Conservation (phyloP, 2,329 filamentous ascomycete species). For the Calonectria crousiana region DNA sequence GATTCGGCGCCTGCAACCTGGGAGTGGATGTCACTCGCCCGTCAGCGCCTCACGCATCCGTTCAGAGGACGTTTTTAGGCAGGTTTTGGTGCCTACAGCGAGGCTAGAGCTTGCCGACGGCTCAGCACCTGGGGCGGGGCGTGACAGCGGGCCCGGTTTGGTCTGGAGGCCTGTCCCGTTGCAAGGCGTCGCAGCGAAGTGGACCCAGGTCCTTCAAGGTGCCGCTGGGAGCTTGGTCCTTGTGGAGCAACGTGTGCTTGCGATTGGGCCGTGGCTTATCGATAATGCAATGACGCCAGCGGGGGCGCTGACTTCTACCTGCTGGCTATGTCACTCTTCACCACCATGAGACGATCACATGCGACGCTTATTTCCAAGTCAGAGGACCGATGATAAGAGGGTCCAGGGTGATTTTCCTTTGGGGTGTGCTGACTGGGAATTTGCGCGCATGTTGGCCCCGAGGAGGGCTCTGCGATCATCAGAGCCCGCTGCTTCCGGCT, state of each 20-base stretch:
- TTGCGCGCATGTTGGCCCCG: background rate
- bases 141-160: background rate
- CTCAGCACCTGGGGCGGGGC: conserved; percentile 12
- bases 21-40: conserved; percentile 8
- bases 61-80: conserved; percentile 23
- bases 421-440: background rate
- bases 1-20: conserved; percentile 18
- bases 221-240: conserved; percentile 10
- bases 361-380: conserved; percentile 37
- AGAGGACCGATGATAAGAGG: conserved; percentile 38
- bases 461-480: conserved; percentile 1
- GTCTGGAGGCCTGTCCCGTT: background rate
- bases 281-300: conserved; percentile 44
- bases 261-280: conserved; percentile 35
- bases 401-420: conserved; percentile 4
- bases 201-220: background rate
- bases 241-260: background rate
- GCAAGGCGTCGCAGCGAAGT: background rate
- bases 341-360: conserved; percentile 42
- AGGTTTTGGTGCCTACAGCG: conserved; percentile 10
- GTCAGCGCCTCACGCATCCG: conserved; percentile 1
- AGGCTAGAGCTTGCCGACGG: background rate
- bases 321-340: conserved; percentile 28
- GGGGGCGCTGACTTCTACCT: conserved; percentile 24
- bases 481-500: conserved; percentile 19